phyloP scores from a whole-genome alignment of 2,329 filamentous ascomycete species.

The Aspergillus nomiae region DNA sequence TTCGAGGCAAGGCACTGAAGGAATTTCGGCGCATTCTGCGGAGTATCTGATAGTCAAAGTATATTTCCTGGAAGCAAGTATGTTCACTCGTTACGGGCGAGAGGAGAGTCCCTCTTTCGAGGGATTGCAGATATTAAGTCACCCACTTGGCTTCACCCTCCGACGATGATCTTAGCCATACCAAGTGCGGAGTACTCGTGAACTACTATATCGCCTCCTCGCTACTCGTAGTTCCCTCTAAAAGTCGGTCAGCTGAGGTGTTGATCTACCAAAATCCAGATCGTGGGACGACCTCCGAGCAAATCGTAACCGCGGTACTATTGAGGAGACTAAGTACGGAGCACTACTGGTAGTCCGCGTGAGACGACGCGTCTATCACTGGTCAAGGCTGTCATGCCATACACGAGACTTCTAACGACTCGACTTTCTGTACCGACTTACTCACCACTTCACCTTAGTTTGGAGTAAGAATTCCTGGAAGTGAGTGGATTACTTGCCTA shows the following conservation, averaged over 20 bases:
- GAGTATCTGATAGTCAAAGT: background rate
- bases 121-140: background rate
- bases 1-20: background rate
- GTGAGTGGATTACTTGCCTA: background rate
- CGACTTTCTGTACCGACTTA: background rate
- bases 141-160: background rate
- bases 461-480: background rate
- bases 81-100: background rate
- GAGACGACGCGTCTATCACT: background rate
- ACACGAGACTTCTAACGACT: background rate
- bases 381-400: background rate
- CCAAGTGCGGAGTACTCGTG: constrained; percentile 1
- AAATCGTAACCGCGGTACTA: background rate
- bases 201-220: background rate
- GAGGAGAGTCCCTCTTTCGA: background rate
- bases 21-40: background rate
- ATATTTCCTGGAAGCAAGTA: background rate
- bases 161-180: background rate
- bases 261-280: constrained; percentile 11
- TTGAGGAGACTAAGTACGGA: background rate
- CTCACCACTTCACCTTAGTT: background rate
- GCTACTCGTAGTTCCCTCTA: background rate
- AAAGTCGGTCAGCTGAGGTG: constrained; percentile 13
- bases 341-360: background rate
- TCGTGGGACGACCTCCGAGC: constrained; percentile 2